These are phyloP conservation scores for Lepidium aucheri DNA, from an alignment of 345 rosid species.

Conservation along the genomic window DNA sequence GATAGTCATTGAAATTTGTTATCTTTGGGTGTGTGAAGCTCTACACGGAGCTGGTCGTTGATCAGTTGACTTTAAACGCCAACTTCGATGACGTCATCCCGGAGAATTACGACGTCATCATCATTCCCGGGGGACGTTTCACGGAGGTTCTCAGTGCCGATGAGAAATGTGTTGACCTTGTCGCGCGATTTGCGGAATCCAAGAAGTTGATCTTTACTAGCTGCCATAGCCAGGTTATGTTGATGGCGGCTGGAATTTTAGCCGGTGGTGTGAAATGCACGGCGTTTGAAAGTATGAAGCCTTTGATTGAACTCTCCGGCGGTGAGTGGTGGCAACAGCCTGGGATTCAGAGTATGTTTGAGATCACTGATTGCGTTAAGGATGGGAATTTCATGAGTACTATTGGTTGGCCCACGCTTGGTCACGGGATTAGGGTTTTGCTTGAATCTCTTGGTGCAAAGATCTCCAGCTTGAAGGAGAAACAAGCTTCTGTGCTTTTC, in stretches of 20 bases:
- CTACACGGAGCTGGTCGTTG: constrained; percentile 39
- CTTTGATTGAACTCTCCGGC: constrained; percentile 38
- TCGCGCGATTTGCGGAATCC: constrained; percentile 26
- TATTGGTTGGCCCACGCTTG: constrained; percentile 43
- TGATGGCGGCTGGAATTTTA: constrained; percentile 38
- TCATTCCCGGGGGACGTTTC: constrained; percentile 45
- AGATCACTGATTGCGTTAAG: constrained; percentile 37
- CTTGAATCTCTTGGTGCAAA: constrained; percentile 36
- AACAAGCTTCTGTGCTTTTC: constrained; percentile 28
- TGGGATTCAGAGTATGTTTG: constrained; percentile 33
- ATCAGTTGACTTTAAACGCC: constrained; percentile 37
- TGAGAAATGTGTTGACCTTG: constrained; percentile 29
- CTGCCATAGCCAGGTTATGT: constrained; percentile 45
- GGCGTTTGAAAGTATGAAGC: constrained; percentile 40
- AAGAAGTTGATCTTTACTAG: constrained; percentile 39
- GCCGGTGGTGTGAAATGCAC: constrained; percentile 40
- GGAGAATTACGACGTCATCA: constrained; percentile 33
- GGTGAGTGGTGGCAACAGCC: constrained; percentile 43
- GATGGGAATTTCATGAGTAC: constrained; percentile 39
- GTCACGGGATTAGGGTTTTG: constrained; percentile 28
- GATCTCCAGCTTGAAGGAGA: constrained; percentile 8
- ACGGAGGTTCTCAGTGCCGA: constrained; percentile 37
- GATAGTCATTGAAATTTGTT: not conserved
- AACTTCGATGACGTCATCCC: constrained; percentile 29
- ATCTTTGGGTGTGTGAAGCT: constrained; percentile 7